Base-by-base conservation (phyloP, 345 rosid genomes). In the Trapa incisa region DNA sequence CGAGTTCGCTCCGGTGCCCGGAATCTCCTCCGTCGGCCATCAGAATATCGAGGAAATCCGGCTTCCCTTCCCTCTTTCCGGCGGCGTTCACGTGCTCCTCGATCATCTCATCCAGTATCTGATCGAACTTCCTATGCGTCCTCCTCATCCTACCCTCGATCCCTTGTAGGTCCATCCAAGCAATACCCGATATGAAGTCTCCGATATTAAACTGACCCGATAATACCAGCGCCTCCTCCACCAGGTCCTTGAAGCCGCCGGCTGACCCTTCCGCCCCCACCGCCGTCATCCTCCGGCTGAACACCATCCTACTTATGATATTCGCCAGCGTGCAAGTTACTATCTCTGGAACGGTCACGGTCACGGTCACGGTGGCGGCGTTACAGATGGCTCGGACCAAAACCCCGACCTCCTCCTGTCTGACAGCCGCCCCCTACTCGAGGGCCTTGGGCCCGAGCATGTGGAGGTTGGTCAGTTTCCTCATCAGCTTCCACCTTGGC, bases 151-250 rank as follows among this genome's bases (percentile, higher is more conserved):
- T 77, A 9, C 77, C 41, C 36, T 74, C 87, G 5, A 87, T 80
- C 60, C 92, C 83, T 66, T 87, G 89, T 61, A 87, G 67, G 70
- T 87, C 92, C 87, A 85, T 73, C 87, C 89, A 87, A 0, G 79
- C 80, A 29, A 87, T 73, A 11, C 80, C 73, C 10, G 92, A 87
- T 14, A 87, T 75, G 37, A 83, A 87, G 54, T 87, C 87, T 0
- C 92, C 87, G 42, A 85, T 68, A 6, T 85, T 87, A 74, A 85
- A 83, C 37, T 36, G 48, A 0, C 89, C 86, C 0, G 84, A 86
- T 0, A 78, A 57, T 0, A 82, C 81, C 85, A 87, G 81, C 32
- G 83, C 79, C 68, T 87, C 89, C 75, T 83, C 85, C 64, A 87
- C 89, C 82, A 85, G 81, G 66, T 83, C 83, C 54, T 81, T 85